phyloP scores from a whole-genome alignment of 208 protist genomes.

The Histomonas meleagridis region DNA sequence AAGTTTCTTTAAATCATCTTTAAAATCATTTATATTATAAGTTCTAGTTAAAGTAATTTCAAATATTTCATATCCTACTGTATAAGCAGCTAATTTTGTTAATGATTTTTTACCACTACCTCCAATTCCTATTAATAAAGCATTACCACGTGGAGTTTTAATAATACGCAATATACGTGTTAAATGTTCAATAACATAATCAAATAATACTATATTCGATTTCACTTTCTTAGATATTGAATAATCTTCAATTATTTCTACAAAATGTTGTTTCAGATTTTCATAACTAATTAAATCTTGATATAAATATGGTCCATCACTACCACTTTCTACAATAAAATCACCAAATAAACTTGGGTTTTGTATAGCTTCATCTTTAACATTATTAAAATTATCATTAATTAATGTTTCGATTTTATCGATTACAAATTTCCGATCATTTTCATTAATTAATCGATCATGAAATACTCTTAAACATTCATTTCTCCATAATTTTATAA shows the following conservation, averaged over 20 bases:
- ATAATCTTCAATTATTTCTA: conserved; percentile 75
- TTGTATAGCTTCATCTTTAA: conserved; percentile 54
- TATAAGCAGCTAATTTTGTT: conserved; percentile 72
- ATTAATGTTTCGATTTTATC: conserved; percentile 64
- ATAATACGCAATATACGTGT: conserved; percentile 82
- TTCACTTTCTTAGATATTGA: conserved; percentile 69
- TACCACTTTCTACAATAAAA: conserved; percentile 67
- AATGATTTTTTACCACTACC: conserved; percentile 89
- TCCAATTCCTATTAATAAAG: conserved; percentile 86
- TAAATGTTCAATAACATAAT: conserved; percentile 90
- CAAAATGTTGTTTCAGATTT: conserved; percentile 61
- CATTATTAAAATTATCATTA: conserved; percentile 55
- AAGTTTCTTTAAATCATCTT: conserved; percentile 87
- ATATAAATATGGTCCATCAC: conserved; percentile 39
- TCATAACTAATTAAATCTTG: conserved; percentile 58
- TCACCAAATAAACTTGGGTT: conserved; percentile 83
- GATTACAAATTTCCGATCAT: conserved; percentile 72
- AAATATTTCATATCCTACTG: conserved; percentile 78
- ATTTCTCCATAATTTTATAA: conserved; percentile 90
- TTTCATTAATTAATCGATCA: conserved; percentile 77
- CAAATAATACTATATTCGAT: conserved; percentile 92
- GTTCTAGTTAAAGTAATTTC: conserved; percentile 84
- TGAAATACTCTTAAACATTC: conserved; percentile 85
- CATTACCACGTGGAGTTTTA: conserved; percentile 78
- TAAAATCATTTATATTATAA: conserved; percentile 86